phyloP scores from a whole-genome alignment of 768 basidiomycete genomes.

The Xerocomellus amylosporus region DNA sequence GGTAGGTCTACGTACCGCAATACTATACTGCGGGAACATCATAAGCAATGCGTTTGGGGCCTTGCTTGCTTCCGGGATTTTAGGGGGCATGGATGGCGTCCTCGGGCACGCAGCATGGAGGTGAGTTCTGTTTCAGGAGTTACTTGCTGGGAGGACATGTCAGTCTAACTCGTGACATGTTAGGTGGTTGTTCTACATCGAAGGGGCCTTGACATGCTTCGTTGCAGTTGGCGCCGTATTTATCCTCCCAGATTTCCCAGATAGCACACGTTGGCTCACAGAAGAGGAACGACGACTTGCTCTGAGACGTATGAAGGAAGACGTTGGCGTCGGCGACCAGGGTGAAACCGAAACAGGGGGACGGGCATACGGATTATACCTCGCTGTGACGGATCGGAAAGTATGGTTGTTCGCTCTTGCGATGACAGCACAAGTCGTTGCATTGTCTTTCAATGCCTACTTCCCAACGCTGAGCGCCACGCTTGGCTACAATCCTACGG shows the following conservation, averaged over 20 bases:
- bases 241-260: conserved; percentile 51
- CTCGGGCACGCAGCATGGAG: conserved; percentile 54
- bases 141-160: not conserved
- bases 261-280: conserved; percentile 35
- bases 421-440: conserved; percentile 33
- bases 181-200: conserved; percentile 50
- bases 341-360: conserved; percentile 42
- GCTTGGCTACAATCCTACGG: conserved; percentile 60
- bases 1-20: conserved; percentile 42
- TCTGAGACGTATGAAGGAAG: conserved; percentile 59
- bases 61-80: conserved; percentile 46
- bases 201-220: conserved; percentile 44
- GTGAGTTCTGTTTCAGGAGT: conserved; percentile 26
- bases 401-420: conserved; percentile 77
- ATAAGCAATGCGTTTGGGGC: conserved; percentile 57
- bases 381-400: conserved; percentile 74
- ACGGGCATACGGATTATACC: conserved; percentile 44
- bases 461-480: conserved; percentile 77
- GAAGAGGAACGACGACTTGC: conserved; percentile 46
- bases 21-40: conserved; percentile 50
- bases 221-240: conserved; percentile 45
- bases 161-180: conserved; percentile 13
- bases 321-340: conserved; percentile 57
- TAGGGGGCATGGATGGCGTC: conserved; percentile 45
- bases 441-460: conserved; percentile 76